These are phyloP conservation scores for Phytophthora fragariae DNA, from an alignment of 352 stramenopile genomes.

Conservation along the genomic window DNA sequence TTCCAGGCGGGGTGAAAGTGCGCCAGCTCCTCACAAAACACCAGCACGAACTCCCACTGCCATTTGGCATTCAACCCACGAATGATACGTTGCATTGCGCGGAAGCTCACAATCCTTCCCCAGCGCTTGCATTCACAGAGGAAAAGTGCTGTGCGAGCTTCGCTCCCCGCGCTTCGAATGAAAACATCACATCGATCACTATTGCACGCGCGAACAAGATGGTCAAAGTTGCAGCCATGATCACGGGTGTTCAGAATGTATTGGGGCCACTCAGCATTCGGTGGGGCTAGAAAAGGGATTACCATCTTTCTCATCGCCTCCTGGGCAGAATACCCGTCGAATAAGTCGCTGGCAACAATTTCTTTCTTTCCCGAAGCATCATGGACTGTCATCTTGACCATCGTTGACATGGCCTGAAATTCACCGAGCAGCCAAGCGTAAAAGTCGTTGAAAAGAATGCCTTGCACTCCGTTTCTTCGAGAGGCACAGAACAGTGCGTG, in stretches of 20 bases:
- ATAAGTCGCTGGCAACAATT: background rate
- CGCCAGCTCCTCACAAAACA: background rate
- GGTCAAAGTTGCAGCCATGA: background rate
- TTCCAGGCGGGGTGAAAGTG: background rate
- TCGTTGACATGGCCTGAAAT: background rate
- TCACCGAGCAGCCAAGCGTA: background rate
- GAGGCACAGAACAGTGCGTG: background rate
- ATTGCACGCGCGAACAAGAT: background rate
- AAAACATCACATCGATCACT: background rate
- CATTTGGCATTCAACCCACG: background rate
- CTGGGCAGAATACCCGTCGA: background rate
- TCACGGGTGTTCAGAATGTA: background rate
- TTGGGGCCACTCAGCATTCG: background rate
- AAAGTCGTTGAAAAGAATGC: constrained; percentile 1
- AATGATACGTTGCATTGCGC: background rate
- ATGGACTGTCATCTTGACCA: background rate
- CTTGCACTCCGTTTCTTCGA: background rate
- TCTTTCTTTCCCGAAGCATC: background rate
- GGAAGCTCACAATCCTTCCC: background rate
- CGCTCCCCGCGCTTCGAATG: background rate
- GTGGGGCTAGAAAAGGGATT: background rate
- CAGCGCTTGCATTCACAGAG: background rate
- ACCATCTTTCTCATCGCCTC: background rate
- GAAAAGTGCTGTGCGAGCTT: background rate
- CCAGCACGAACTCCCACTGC: background rate